Conservation (phyloP, 495 filamentous ascomycete species). For the Penicillium verhagenii region DNA sequence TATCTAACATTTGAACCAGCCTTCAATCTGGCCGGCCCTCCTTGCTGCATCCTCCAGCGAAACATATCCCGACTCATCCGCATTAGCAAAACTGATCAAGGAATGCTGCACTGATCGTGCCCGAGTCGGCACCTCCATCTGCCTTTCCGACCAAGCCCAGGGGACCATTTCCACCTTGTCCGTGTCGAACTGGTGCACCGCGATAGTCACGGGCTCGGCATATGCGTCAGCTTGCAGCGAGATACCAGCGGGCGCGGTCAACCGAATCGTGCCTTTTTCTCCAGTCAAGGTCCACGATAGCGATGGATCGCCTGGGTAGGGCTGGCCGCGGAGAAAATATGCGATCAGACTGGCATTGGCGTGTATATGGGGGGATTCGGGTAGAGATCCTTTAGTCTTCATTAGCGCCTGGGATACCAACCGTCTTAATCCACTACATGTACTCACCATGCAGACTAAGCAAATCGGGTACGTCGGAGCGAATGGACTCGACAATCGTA, state of each 20-base stretch:
- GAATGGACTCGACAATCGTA: not conserved
- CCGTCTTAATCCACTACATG: too few relatives aligned
- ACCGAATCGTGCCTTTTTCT: not conserved
- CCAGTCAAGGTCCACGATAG: not conserved
- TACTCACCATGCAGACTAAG: not conserved
- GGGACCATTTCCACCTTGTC: not conserved
- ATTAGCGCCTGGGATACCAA: not conserved
- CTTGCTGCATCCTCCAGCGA: not conserved
- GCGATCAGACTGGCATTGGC: not conserved
- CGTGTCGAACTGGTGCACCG: not conserved
- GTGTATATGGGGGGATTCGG: not conserved
- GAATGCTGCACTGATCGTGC: not conserved
- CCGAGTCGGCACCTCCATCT: not conserved
- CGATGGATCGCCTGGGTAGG: not conserved
- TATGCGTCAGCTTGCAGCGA: slow-evolving; percentile 1
- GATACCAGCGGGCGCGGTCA: not conserved
- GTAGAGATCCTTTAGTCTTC: not conserved
- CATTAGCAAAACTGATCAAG: not conserved
- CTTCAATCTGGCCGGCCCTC: not conserved
- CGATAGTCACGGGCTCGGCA: not conserved
- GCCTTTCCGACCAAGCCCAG: not conserved
- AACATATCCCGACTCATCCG: slow-evolving; percentile 1
- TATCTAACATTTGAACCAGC: not conserved
- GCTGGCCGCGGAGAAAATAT: not conserved
- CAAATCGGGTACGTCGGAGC: not conserved